These are phyloP conservation scores for Tetrapyrgos nigripes DNA, from an alignment of 1,284 basidiomycete species.

Conservation along the genomic window DNA sequence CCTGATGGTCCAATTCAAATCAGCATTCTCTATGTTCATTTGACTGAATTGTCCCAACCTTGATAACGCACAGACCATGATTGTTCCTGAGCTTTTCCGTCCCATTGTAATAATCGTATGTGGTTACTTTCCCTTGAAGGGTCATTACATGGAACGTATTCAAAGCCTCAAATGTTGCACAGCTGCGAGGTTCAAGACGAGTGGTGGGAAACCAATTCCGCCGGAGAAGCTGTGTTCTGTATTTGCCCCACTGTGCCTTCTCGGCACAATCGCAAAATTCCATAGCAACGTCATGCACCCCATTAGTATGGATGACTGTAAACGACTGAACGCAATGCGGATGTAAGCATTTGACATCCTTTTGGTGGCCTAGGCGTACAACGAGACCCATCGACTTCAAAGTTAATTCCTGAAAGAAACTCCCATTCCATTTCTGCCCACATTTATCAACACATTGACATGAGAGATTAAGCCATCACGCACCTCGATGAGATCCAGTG, in stretches of 20 bases:
- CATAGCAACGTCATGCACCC: neutral
- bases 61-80: too few relatives aligned
- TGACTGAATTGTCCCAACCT: too few relatives aligned
- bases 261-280: neutral
- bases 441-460: neutral
- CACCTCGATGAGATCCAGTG: conserved; percentile 2
- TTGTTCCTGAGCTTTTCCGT: too few relatives aligned
- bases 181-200: neutral
- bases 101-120: too few relatives aligned
- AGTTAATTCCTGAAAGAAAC: neutral
- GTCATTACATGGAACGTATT: neutral
- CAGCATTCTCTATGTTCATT: too few relatives aligned
- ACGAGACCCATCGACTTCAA: neutral
- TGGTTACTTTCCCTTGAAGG: too few relatives aligned
- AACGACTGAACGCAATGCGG: neutral
- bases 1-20: conserved; percentile 32
- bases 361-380: neutral
- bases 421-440: conserved; percentile 1
- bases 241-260: neutral
- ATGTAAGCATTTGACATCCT: neutral
- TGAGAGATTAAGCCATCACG: neutral
- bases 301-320: neutral
- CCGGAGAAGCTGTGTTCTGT: neutral
- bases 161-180: neutral
- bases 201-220: neutral